phyloP scores from a whole-genome alignment of 73 alveolate species.

The Tetrahymena elliotti region DNA sequence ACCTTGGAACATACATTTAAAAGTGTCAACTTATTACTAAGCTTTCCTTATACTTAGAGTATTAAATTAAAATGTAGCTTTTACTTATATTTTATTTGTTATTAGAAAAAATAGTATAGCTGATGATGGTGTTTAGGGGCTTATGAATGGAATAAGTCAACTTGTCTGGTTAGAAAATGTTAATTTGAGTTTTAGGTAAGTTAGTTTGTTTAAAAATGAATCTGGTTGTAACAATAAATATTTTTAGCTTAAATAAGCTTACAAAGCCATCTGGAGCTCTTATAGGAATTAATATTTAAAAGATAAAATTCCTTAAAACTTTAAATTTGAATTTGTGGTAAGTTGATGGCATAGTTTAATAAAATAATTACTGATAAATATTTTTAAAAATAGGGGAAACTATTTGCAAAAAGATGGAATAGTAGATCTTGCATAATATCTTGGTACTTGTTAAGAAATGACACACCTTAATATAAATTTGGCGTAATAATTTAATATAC shows the following conservation, averaged over 20 bases:
- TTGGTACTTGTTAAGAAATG: background rate
- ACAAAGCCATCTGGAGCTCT: background rate
- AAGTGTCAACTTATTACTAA: background rate
- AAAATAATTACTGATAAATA: no score
- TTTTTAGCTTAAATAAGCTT: background rate
- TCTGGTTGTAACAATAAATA: background rate
- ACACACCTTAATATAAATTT: background rate
- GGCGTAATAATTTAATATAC: background rate
- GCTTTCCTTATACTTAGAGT: background rate
- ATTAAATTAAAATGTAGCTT: background rate
- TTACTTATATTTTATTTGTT: background rate
- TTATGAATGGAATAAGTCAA: background rate
- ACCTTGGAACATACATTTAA: background rate
- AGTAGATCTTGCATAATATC: background rate
- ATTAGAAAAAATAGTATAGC: background rate
- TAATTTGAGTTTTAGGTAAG: background rate
- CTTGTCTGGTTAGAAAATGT: background rate
- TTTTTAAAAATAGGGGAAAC: background rate
- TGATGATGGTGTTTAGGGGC: background rate
- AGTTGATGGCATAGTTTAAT: background rate
- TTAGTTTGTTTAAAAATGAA: background rate
- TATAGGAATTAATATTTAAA: background rate
- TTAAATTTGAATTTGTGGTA: background rate
- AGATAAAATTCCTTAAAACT: background rate
- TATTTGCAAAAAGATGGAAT: background rate